phyloP scores from a whole-genome alignment of 352 stramenopile species.

The Plasmopara viticola region DNA sequence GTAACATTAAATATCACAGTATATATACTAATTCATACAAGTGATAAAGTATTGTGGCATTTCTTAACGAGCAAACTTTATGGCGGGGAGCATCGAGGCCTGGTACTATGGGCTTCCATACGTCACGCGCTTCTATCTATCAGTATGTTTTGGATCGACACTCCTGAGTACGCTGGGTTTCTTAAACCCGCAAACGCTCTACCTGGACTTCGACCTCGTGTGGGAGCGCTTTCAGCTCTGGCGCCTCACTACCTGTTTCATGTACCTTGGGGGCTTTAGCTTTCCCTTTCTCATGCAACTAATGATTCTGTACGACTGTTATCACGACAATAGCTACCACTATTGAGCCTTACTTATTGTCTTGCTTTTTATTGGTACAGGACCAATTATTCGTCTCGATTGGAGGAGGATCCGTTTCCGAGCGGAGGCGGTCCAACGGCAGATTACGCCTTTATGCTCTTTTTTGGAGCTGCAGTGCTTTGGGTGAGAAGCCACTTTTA shows the following conservation, averaged over 20 bases:
- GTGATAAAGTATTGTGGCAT: neutral
- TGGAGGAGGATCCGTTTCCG: constrained; percentile 83
- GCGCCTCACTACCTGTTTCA: constrained; percentile 84
- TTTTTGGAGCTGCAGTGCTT: constrained; percentile 71
- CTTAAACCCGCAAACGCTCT: constrained; percentile 74
- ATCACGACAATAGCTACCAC: neutral
- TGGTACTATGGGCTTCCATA: constrained; percentile 84
- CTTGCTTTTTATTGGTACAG: constrained; percentile 23
- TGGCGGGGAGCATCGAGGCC: constrained; percentile 68
- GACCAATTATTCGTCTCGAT: constrained; percentile 73
- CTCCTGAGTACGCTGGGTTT: constrained; percentile 71
- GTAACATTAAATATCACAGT: too few species aligned
- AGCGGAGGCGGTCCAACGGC: constrained; percentile 70
- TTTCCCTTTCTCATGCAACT: constrained; percentile 89
- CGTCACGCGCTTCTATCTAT: constrained; percentile 84
- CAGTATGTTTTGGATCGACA: constrained; percentile 78
- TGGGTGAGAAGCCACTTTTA: constrained; percentile 37
- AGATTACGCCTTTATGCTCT: constrained; percentile 88
- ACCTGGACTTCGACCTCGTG: constrained; percentile 82
- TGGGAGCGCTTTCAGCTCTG: constrained; percentile 86
- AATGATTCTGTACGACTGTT: constrained; percentile 73
- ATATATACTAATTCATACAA: too few species aligned
- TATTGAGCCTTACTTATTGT: neutral
- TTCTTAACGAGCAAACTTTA: constrained; percentile 13
- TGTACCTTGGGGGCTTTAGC: constrained; percentile 83